Percentiles rank a stretch among this genome's conserved stretches.
Conservation (phyloP, 371 early-diverging fungal species). For the Quaeritorhiza haematococci region DNA sequence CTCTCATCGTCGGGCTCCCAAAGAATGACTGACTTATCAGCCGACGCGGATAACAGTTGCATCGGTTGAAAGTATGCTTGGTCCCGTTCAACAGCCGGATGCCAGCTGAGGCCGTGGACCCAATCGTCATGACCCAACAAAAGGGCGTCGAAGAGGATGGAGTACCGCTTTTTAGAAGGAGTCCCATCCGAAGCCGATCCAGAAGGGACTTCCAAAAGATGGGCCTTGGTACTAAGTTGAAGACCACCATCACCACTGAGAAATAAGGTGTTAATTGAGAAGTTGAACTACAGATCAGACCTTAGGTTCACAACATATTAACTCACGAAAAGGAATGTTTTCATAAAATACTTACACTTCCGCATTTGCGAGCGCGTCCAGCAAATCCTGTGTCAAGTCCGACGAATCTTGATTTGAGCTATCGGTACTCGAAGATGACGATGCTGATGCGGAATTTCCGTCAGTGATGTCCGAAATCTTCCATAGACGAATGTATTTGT, state of each 20-base stretch:
- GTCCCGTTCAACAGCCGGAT: constrained; percentile 24
- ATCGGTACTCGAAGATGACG: no score
- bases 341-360: constrained; percentile 8
- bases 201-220: constrained; percentile 52
- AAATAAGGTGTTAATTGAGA: no score
- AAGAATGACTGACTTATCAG: constrained; percentile 87
- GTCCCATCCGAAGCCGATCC: constrained; percentile 7
- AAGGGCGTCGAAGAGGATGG: constrained; percentile 74
- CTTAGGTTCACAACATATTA: no score
- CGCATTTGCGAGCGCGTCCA: constrained; percentile 12
- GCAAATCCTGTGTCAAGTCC: constrained; percentile 16
- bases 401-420: no score
- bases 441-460: no score
- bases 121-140: constrained; percentile 94
- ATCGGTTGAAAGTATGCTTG: constrained; percentile 57
- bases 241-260: no score
- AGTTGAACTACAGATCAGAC: no score
- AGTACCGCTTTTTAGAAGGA: constrained; percentile 45
- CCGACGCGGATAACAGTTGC: constrained; percentile 78
- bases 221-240: constrained; percentile 77
- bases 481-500: constrained; percentile 90
- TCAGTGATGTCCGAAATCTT: constrained; percentile 56
- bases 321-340: no score
- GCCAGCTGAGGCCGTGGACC: constrained; percentile 84
- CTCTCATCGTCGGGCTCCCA: constrained; percentile 81